These are phyloP conservation scores for Penicillium arizonense DNA, from an alignment of 495 filamentous ascomycete species.

Conservation along the genomic window DNA sequence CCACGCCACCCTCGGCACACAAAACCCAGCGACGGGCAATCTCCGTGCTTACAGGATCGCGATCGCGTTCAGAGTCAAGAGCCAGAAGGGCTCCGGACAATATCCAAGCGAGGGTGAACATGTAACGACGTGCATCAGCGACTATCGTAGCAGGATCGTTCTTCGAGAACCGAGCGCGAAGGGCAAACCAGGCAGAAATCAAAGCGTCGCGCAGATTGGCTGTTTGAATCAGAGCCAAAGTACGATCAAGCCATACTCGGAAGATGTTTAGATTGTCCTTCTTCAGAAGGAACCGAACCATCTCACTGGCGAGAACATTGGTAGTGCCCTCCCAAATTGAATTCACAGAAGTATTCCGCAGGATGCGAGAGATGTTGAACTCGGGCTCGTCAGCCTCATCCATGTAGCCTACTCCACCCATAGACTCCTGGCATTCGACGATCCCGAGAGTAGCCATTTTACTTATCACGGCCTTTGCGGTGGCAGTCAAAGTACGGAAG, in stretches of 20 bases:
- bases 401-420: conserved; percentile 77
- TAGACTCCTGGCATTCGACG: conserved; percentile 63
- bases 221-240: conserved; percentile 19
- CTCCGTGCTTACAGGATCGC: conserved; percentile 27
- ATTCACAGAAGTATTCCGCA: conserved; percentile 63
- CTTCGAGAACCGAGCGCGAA: conserved; percentile 13
- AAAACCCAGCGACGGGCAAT: conserved; percentile 34
- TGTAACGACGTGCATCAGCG: conserved; percentile 33
- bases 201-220: conserved; percentile 8
- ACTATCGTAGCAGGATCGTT: conserved; percentile 16
- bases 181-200: conserved; percentile 16
- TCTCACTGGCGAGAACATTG: conserved; percentile 64
- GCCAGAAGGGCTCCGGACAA: conserved; percentile 27
- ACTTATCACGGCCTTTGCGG: conserved; percentile 64
- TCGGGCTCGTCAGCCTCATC: conserved; percentile 50
- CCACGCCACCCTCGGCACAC: conserved; percentile 29
- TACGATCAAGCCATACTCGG: conserved; percentile 41
- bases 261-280: conserved; percentile 39
- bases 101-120: conserved; percentile 36
- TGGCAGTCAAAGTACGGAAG: conserved; percentile 62
- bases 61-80: conserved; percentile 32
- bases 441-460: conserved; percentile 54
- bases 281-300: conserved; percentile 54
- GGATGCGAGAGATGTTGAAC: conserved; percentile 62
- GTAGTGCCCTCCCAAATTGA: conserved; percentile 79